phyloP scores from a whole-genome alignment of 2,329 filamentous ascomycete species.

The Aspergillus novoparasiticus region DNA sequence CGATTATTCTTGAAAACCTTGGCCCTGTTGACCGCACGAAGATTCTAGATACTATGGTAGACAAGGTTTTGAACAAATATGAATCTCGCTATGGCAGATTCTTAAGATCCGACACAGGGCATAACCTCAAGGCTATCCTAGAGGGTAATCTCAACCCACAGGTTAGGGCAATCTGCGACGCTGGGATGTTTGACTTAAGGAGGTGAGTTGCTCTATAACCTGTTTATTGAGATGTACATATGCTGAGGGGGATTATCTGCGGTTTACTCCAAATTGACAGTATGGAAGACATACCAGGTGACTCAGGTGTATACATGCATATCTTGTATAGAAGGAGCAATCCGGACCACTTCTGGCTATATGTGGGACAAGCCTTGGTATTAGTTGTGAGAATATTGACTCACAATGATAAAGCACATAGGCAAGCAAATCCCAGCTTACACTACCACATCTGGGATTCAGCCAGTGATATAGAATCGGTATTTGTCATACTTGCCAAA shows the following conservation, averaged over 20 bases:
- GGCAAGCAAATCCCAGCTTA: slow-evolving; percentile 1
- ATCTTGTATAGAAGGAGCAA: slow-evolving; percentile 11
- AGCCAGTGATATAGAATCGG: slow-evolving; percentile 11
- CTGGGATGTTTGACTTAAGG: neutral
- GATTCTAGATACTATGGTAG: neutral
- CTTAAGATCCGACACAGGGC: neutral
- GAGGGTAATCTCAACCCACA: neutral
- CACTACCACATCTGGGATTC: slow-evolving; percentile 18
- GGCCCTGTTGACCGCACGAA: neutral
- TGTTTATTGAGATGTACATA: neutral
- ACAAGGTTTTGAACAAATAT: neutral
- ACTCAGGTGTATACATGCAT: slow-evolving; percentile 10
- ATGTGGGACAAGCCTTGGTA: slow-evolving; percentile 13
- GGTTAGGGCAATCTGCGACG: neutral
- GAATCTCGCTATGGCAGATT: neutral
- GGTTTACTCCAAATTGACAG: neutral
- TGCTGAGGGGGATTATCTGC: neutral
- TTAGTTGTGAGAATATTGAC: slow-evolving; percentile 5
- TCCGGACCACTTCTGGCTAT: slow-evolving; percentile 11
- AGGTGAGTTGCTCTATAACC: neutral
- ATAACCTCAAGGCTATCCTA: neutral
- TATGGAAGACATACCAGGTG: neutral
- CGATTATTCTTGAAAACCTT: neutral
- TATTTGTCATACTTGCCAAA: slow-evolving; percentile 13
- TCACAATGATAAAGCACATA: slow-evolving; percentile 10